Conservation (phyloP, 441 rosid species). For the Cnidoscolus chayamansa region DNA sequence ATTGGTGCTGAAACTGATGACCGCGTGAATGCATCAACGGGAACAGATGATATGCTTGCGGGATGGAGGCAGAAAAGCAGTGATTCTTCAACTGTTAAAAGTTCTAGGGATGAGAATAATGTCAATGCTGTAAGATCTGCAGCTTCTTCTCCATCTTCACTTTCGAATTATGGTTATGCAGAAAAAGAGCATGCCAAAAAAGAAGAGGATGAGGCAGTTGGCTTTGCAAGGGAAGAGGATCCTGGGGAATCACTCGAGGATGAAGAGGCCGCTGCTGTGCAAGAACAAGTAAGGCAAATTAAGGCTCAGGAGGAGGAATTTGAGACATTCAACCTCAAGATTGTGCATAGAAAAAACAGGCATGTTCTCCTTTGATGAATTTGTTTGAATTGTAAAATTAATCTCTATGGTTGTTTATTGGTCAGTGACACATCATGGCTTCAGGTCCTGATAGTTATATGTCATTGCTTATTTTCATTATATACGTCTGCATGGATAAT, state of each 20-base stretch:
- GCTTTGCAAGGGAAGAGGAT: constrained; percentile 56
- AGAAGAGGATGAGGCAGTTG: constrained; percentile 54
- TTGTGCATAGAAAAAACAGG: constrained; percentile 98
- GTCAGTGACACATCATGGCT: constrained; percentile 1
- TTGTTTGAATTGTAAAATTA: background rate
- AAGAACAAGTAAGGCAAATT: constrained; percentile 96
- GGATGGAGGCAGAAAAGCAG: constrained; percentile 76
- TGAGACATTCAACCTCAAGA: constrained; percentile 92
- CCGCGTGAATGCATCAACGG: constrained; percentile 46
- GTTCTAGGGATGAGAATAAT: constrained; percentile 61
- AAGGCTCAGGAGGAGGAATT: constrained; percentile 95
- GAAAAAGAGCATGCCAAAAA: constrained; percentile 50
- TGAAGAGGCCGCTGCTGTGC: constrained; percentile 93
- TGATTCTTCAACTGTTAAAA: constrained; percentile 61
- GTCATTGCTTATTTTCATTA: background rate
- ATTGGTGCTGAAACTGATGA: constrained; percentile 47
- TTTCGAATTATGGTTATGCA: constrained; percentile 56
- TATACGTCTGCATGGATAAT: background rate
- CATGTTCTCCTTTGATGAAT: constrained; percentile 24
- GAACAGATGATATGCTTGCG: constrained; percentile 59
- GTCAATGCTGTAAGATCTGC: constrained; percentile 52
- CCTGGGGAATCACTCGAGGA: constrained; percentile 66
- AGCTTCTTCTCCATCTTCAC: constrained; percentile 59
- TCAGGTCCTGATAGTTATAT: constrained; percentile 5
- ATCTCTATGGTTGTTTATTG: constrained; percentile 20